Evolutionary conservation across 2,329 filamentous ascomycete genomes (phyloP), one percentile per base, ranked within the genome.

Genomic region (Paecilomyces variotii): DNA sequence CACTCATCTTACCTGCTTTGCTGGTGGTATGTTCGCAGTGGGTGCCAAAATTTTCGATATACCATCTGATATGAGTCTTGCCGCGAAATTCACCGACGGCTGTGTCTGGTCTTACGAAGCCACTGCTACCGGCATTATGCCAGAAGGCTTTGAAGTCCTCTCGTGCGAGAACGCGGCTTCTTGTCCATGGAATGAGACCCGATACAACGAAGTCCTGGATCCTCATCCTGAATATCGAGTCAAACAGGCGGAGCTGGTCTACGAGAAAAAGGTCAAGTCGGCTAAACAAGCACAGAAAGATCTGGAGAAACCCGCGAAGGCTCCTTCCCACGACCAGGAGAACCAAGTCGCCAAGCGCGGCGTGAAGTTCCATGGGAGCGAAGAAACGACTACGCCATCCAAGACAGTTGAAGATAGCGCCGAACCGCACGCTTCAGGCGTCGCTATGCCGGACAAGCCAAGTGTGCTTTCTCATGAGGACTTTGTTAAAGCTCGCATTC

Each of bases 21-120:
- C 80, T 0, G 84, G 84, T 10, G 84, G 83, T 56, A 86, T 86
- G 83, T 82, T 85, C 60, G 84, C 80, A 0, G 70, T 87, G 0
- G 84, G 83, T 28, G 80, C 83, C 52, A 82, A 80, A 64, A 66
- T 86, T 1, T 85, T 86, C 67, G 71, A 77, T 12, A 75, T 81
- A n/a, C 70, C 79, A 2, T 72, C 73, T 14, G 83, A 87, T 63
- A 72, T 86, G 60, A 73, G 78, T 0, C 78, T 85, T 56, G 84
- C 82, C 10, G 74, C 77, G 51, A 82, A 84, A 64, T 73, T 87
- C 53, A 82, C 83, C 0, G 79, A 86, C 58, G 81, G 81, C 2
- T 87, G 84, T 66, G 79, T 86, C n/a, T 87, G 83, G 83, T 80
- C 83, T 0, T 86, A 87, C 68, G 78, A 80, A 62, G 74, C 78